Evolutionary conservation across 345 rosid species (phyloP).

Genomic region (Cardamine resedifolia): DNA sequence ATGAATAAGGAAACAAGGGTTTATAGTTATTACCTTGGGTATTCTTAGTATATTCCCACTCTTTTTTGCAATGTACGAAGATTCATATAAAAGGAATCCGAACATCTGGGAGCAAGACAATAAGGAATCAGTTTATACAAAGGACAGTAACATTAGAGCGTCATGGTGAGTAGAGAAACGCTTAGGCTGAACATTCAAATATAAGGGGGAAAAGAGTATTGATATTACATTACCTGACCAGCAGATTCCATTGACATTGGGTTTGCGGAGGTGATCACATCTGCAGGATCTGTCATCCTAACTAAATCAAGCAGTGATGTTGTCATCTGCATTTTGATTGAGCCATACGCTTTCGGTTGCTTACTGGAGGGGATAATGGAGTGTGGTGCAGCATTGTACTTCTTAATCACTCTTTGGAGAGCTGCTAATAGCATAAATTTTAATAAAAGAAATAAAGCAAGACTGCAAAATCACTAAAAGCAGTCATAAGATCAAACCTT

Average conservation of each 20-base stretch:
- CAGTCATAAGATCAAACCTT: slow-evolving; percentile 47
- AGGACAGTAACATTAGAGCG: neutral
- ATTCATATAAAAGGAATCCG: slow-evolving; percentile 73
- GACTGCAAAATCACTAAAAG: neutral
- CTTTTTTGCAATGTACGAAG: slow-evolving; percentile 47
- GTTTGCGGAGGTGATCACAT: slow-evolving; percentile 48
- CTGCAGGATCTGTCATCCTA: slow-evolving; percentile 41
- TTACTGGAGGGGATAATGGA: slow-evolving; percentile 51
- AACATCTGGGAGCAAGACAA: slow-evolving; percentile 59
- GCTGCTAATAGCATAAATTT: slow-evolving; percentile 48
- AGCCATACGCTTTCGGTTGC: slow-evolving; percentile 58
- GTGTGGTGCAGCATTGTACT: slow-evolving; percentile 45
- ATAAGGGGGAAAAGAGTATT: neutral
- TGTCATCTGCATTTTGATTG: slow-evolving; percentile 58
- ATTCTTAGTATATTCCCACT: slow-evolving; percentile 53
- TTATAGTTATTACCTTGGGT: slow-evolving; percentile 64
- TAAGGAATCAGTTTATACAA: neutral
- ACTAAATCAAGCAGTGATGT: slow-evolving; percentile 55
- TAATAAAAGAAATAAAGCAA: neutral
- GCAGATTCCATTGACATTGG: slow-evolving; percentile 81
- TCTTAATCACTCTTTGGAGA: slow-evolving; percentile 58
- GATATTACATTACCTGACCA: slow-evolving; percentile 59
- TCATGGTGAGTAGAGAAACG: neutral
- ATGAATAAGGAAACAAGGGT: slow-evolving; percentile 11
- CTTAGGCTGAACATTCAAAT: neutral